Evolutionary conservation across 176 grass and related monocot genomes (phyloP), one percentile per base, ranked within the genome.

Genomic region (Puya raimondii): DNA sequence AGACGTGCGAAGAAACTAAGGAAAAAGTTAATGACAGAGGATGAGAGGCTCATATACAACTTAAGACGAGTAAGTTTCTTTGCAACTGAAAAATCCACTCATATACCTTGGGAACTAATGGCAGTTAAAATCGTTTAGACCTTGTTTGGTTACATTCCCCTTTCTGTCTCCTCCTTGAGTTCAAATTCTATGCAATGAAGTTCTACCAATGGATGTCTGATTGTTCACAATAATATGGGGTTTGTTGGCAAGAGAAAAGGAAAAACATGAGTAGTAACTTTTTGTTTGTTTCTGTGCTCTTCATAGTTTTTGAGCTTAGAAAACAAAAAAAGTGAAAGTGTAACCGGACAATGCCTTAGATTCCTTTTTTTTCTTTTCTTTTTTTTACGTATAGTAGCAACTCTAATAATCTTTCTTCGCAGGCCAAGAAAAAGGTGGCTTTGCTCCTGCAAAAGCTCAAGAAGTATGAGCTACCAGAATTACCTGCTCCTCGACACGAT

Each of bases 11-110:
- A 90, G 69, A 99, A 99, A 76, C 82, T 99, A 52, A 75, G 94
- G 73, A 99, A 86, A 79, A 91, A 99, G 65, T 83, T 99, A 77
- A 99, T 99, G 94, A 93, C 94, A 10, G 89, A 99, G 4, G 84
- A 99, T 66, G 94, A 91, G 84, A 86, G 85, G 84, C 82, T 88
- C 64, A 85, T 91, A 74, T 90, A 93, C 77, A 92, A 85, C 75
- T 65, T 93, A 80, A 79, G 94, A 21, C 83, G 94, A 85, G 89
- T 99, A 75, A 59, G 52, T 3, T 10, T 51, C 26, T 13, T 21
- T 48, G 48, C 23, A 23, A 52, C 3, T 1, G 16, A 48, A 17
- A 74, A 64, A 81, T 74, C 56, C 72, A 42, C 4, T 42, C 33
- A 42, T 42, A 42, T 42, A 42, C 0, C 33, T 42, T 42, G 5